A percentile compares a stretch with the other conserved stretches of the same genome.
Conservation (phyloP, 164 flowering plant genomes). For the Pachysandra terminalis region DNA sequence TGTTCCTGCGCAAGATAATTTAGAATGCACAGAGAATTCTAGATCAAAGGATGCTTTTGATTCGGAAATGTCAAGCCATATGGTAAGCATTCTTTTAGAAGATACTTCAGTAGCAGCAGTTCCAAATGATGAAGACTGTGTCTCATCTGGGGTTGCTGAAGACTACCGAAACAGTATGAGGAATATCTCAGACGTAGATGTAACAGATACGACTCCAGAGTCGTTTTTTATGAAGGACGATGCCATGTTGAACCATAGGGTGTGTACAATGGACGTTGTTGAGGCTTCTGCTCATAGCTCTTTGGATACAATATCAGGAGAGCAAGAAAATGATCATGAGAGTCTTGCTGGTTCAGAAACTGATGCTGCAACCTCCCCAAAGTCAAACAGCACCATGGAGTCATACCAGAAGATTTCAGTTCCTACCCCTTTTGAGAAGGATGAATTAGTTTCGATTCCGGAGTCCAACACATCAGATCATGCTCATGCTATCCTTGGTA, state of each 20-base stretch:
- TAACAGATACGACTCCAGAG: conserved; percentile 19
- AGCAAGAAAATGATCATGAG: conserved; percentile 31
- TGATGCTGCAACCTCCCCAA: conserved; percentile 23
- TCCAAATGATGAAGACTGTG: conserved; percentile 27
- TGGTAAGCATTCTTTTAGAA: conserved; percentile 17
- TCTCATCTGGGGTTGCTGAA: conserved; percentile 31
- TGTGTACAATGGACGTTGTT: conserved; percentile 26
- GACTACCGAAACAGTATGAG: conserved; percentile 22
- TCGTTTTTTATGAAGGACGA: conserved; percentile 28
- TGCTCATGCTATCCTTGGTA: conserved; percentile 44
- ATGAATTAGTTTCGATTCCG: conserved; percentile 20
- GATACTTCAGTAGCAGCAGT: conserved; percentile 25
- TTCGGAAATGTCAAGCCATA: conserved; percentile 33
- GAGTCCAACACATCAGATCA: conserved; percentile 33
- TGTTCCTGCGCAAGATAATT: conserved; percentile 23
- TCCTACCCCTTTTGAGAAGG: conserved; percentile 24
- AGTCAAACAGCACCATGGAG: conserved; percentile 26
- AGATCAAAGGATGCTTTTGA: conserved; percentile 28
- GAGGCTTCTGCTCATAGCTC: conserved; percentile 29
- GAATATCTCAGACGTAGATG: conserved; percentile 17
- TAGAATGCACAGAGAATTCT: conserved; percentile 24
- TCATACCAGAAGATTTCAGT: conserved; percentile 31
- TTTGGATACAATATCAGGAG: conserved; percentile 36
- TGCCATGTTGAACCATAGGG: conserved; percentile 10
- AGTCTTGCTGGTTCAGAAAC: conserved; percentile 24